Evolutionary conservation across 495 filamentous ascomycete species (phyloP), one percentile per base, ranked within the genome.

Genomic region (Lepraria neglecta): DNA sequence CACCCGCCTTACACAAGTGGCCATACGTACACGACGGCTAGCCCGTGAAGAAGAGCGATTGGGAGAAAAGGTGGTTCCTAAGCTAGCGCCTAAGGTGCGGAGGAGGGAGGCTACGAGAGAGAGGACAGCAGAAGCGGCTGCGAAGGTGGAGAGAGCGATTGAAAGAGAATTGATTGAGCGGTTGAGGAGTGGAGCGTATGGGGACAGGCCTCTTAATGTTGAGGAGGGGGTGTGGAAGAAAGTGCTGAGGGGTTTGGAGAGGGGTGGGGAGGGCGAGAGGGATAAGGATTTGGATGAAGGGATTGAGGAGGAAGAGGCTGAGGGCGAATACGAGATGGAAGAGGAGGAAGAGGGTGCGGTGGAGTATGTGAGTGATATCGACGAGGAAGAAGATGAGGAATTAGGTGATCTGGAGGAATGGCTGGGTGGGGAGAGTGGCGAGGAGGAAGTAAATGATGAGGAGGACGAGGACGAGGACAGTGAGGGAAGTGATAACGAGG

Each of bases 141-240:
- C 94, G 17, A 97, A 96, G 84, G 82, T 98, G 33, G 94, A 98
- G 80, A 80, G 90, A 62, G 88, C 90, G 10, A 97, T 97, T 77
- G 94, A 98, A 82, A 81, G 95, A 56, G 94, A 97, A 74, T 78
- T 98, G 65, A 88, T 98, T 68, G 92, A 97, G 74, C 76, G 95
- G 60, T 74, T 98, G 73, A 78, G 90, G 62, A 91, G 89, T 71
- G 94, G 94, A 44, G 92, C 92, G 1, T 98, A 97, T 77, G 95
- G 94, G 46, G 91, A 97, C 70, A 82, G 87, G 70, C 94, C 95
- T 45, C 74, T 98, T 61, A 98, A 98, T 76, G 90, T 94, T 17
- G 91, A 94, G 70, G 89, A 95, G 73, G 78, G 78, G 15, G 91
- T 98, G 64, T 98, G 94, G 94, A 96, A 96, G 86, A 94, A 90